phyloP scores from a whole-genome alignment of 2,329 filamentous ascomycete genomes.

The Cercospora sp. region DNA sequence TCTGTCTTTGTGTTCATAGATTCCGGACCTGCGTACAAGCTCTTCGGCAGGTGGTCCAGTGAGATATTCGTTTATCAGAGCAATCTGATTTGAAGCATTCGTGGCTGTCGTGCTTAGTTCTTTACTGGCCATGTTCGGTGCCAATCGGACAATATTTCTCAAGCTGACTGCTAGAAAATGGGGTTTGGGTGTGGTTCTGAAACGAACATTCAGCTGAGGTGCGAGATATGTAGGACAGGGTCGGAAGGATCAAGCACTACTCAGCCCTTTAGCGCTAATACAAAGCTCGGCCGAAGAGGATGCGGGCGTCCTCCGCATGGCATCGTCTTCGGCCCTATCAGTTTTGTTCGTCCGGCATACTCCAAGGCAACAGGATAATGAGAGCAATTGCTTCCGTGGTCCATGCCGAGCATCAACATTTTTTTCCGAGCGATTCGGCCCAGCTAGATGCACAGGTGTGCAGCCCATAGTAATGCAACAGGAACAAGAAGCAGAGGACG shows the following conservation, averaged over 20 bases:
- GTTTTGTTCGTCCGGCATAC: background rate
- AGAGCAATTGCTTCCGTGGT: background rate
- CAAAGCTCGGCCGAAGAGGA: background rate
- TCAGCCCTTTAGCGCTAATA: background rate
- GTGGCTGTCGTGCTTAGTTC: slow-evolving; percentile 3
- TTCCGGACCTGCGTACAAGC: background rate
- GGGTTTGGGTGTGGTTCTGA: background rate
- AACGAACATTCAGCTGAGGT: background rate
- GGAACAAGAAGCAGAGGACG: background rate
- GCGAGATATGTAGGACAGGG: background rate
- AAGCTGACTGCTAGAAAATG: background rate
- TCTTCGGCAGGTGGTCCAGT: slow-evolving; percentile 7
- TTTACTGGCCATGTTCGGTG: background rate
- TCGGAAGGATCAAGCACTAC: background rate
- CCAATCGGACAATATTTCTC: background rate
- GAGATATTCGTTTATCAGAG: slow-evolving; percentile 3
- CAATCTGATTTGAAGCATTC: slow-evolving; percentile 7
- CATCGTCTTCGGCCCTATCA: background rate
- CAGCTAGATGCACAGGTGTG: background rate
- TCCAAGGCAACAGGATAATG: background rate
- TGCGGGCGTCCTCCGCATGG: background rate
- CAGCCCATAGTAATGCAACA: background rate
- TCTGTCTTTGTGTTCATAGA: background rate
- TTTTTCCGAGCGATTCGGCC: background rate
- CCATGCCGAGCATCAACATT: background rate